phyloP scores from a whole-genome alignment of 495 filamentous ascomycete genomes.

The Geoglossum glabrum region DNA sequence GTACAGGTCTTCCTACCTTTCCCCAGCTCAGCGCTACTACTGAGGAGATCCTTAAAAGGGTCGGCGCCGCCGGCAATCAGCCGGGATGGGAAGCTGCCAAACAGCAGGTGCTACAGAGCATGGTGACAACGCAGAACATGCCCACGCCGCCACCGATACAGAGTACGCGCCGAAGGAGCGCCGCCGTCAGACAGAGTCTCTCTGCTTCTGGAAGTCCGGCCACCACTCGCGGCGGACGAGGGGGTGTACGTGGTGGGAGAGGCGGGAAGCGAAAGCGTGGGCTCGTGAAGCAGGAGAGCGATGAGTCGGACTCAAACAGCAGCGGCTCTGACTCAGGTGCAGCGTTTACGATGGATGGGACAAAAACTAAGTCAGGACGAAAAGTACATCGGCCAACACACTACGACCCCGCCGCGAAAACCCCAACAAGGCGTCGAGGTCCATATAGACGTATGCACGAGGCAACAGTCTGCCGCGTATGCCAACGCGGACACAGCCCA shows the following conservation, averaged over 20 bases:
- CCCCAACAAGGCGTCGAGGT: conserved; percentile 22
- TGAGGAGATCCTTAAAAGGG: conserved; percentile 34
- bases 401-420: conserved; percentile 38
- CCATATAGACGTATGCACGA: conserved; percentile 15
- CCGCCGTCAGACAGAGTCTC: conserved; percentile 18
- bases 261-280: conserved; percentile 11
- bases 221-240: conserved; percentile 17
- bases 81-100: conserved; percentile 23
- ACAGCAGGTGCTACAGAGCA: conserved; percentile 21
- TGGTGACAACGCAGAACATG: conserved; percentile 22
- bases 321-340: not conserved
- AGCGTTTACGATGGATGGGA: conserved; percentile 32
- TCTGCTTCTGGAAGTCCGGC: conserved; percentile 10
- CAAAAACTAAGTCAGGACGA: conserved; percentile 66
- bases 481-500: conserved; percentile 57
- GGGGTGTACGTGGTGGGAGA: conserved; percentile 18
- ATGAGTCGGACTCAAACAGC: conserved; percentile 1
- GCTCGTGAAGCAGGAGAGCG: conserved; percentile 1
- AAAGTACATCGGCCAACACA: conserved; percentile 53
- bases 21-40: conserved; percentile 34
- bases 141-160: conserved; percentile 8
- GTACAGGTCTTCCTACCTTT: conserved; percentile 1
- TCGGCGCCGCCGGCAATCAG: conserved; percentile 8
- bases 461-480: conserved; percentile 47
- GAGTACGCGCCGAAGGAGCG: not conserved